Base-by-base conservation (phyloP, 306 rosid species). In the Trifolium repens region DNA sequence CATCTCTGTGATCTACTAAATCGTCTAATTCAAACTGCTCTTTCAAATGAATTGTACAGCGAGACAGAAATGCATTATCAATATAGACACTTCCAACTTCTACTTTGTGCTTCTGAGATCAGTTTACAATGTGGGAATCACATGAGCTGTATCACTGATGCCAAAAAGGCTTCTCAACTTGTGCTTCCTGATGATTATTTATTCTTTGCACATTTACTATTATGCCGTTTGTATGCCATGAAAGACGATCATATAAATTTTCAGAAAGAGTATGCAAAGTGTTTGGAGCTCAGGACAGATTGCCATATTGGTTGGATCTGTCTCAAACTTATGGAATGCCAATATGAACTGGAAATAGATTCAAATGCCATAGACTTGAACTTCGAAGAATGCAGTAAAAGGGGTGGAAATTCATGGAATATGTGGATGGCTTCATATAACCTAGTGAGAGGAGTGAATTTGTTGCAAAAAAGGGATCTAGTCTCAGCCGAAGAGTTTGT, bases 31-130 rank as follows among this genome's bases (percentile, higher is more conserved):
- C 44, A 17, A 46, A 78, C 80, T 70, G 85, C 97, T 63, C 91
- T 94, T 74, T 86, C 93, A 62, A 72, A 83, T 84, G 89, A 85
- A 71, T 47, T 72, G 54, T 81, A 79, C 84, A 64, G 79, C 17
- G 30, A 73, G 73, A 73, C 78, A 59, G 89, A 88, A 63, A n/a
- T 69, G 68, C 37, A 77, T 46, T 71, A 65, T 82, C 83, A 68
- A 72, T 93, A 93, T 81, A 77, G 87, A 75, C 87, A 76, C 80
- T 91, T 90, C 80, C 96, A 91, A 82, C 89, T 94, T 82, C 86
- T 90, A 68, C 96, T 94, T 58, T 94, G 94, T 84, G 93, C 94
- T 75, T 90, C 97, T 10, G 98, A 91, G 91, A 82, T 90, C 84
- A 86, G 94, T 85, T 89, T 94, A 79, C 97, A 84, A 66, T 53